phyloP scores from a whole-genome alignment of 2,329 filamentous ascomycete species.

The Tolypocladium inflatum region DNA sequence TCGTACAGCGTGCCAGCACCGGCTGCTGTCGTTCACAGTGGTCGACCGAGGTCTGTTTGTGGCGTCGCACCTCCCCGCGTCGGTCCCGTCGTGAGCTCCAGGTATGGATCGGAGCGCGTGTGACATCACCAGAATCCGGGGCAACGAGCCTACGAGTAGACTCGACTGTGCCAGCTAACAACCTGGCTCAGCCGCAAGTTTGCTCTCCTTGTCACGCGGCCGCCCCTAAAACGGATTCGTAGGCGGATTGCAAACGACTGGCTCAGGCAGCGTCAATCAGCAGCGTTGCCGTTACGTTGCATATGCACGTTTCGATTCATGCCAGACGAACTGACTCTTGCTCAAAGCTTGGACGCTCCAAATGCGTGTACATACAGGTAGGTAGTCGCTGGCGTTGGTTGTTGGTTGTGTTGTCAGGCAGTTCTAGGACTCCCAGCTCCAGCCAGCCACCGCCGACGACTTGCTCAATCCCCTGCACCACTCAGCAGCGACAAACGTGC shows the following conservation, averaged over 20 bases:
- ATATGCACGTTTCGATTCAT: too few species aligned
- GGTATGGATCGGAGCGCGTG: background rate
- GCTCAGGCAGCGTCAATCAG: background rate
- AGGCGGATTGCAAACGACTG: background rate
- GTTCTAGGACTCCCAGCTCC: background rate
- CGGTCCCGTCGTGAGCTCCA: background rate
- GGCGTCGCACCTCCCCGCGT: background rate
- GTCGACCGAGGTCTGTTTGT: background rate
- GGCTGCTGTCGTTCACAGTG: background rate
- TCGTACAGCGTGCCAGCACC: background rate
- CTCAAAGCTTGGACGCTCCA: background rate
- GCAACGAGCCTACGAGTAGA: background rate
- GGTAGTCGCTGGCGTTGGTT: background rate
- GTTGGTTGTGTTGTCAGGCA: too few species aligned
- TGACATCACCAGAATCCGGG: background rate
- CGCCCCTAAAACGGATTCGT: too few species aligned
- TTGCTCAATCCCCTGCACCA: background rate
- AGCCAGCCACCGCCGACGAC: background rate
- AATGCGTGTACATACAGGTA: background rate
- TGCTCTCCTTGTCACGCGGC: background rate
- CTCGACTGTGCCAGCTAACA: background rate
- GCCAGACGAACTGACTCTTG: too few species aligned
- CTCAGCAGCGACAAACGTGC: background rate
- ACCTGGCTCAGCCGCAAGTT: background rate
- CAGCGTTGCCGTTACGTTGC: background rate